Conservation (phyloP, 2,329 filamentous ascomycete genomes). For the Aspergillus viridinutans region DNA sequence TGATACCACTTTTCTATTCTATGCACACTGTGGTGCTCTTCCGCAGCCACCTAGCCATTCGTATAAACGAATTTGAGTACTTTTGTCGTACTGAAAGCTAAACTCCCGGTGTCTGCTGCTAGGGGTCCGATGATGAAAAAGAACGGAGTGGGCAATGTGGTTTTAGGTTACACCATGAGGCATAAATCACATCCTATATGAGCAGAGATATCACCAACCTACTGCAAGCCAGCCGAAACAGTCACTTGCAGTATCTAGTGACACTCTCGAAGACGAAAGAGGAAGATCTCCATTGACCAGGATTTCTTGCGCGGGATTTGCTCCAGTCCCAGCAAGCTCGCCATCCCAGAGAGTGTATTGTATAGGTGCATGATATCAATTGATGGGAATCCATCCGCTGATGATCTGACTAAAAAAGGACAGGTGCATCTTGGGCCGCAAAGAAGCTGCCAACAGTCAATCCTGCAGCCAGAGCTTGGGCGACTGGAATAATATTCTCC, state of each 20-base stretch:
- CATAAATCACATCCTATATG: not conserved
- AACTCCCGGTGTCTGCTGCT: not conserved
- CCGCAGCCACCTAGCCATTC: not conserved
- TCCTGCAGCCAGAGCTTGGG: not conserved
- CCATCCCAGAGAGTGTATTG: not conserved
- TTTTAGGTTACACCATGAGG: not conserved
- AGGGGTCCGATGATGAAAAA: not conserved
- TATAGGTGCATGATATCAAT: not conserved
- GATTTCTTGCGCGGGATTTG: not conserved
- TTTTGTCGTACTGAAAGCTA: not conserved
- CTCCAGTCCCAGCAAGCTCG: not conserved
- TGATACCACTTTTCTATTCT: not conserved
- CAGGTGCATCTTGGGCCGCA: not conserved
- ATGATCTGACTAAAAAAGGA: not conserved
- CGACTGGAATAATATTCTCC: not conserved
- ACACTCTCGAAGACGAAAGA: not conserved
- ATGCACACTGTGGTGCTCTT: not conserved
- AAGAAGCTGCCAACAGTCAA: not conserved
- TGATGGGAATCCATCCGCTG: not conserved
- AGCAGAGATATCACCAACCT: not conserved
- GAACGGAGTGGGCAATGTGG: not conserved
- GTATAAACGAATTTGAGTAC: not conserved
- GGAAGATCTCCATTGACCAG: not conserved
- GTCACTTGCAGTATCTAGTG: not conserved
- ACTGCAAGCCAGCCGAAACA: not conserved